Evolutionary conservation across 805 yeast genomes (phyloP).

Genomic region (Lachancea kluyveri): DNA sequence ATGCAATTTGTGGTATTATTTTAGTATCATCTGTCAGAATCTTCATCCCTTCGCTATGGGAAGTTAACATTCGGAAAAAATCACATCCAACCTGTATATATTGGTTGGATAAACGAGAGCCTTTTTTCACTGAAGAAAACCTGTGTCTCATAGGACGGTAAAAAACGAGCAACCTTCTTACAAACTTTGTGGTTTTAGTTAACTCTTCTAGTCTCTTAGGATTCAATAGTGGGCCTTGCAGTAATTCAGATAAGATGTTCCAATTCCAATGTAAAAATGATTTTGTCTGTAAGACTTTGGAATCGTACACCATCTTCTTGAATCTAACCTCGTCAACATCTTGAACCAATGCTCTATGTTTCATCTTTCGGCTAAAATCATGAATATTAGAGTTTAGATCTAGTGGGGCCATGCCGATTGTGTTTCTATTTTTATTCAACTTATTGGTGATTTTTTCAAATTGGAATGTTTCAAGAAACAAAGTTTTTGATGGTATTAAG

Average conservation of each 20-base stretch:
- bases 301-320: constrained; percentile 55
- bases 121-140: constrained; percentile 49
- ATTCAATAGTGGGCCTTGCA: constrained; percentile 76
- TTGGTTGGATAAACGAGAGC: constrained; percentile 43
- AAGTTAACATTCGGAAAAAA: constrained; percentile 58
- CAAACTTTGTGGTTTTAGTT: constrained; percentile 71
- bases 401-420: constrained; percentile 28
- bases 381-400: constrained; percentile 21
- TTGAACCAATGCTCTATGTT: constrained; percentile 19
- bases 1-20: constrained; percentile 80
- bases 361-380: constrained; percentile 19
- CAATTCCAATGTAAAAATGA: constrained; percentile 85
- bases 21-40: constrained; percentile 62
- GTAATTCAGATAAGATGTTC: constrained; percentile 62
- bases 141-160: constrained; percentile 88
- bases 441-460: constrained; percentile 40
- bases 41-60: constrained; percentile 58
- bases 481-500: constrained; percentile 2
- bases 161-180: constrained; percentile 78
- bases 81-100: constrained; percentile 72
- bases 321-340: constrained; percentile 60
- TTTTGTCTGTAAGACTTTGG: constrained; percentile 72
- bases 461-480: constrained; percentile 32
- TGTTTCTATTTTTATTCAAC: constrained; percentile 34
- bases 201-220: constrained; percentile 73